Percentiles rank a stretch among this genome's conserved stretches.
These are phyloP conservation scores for Phytophthora crassamura DNA, from an alignment of 352 stramenopile genomes.

Conservation along the genomic window DNA sequence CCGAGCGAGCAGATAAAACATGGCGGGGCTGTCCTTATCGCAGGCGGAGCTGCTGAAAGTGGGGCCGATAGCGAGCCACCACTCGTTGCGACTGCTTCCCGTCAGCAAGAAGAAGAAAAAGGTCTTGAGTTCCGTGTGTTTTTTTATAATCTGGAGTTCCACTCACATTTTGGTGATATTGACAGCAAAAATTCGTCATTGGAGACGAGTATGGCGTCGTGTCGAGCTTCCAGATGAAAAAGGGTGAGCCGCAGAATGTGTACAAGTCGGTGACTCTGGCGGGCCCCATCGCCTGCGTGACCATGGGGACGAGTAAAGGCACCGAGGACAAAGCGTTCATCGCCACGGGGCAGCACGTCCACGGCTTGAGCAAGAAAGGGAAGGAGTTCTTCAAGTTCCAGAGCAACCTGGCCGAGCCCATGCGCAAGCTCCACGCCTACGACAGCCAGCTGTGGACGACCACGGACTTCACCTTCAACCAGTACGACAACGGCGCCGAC, in stretches of 20 bases:
- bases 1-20: constrained; percentile 11
- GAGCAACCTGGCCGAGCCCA: constrained; percentile 83
- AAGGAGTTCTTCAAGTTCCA: constrained; percentile 91
- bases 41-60: constrained; percentile 85
- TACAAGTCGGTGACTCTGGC: constrained; percentile 71
- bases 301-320: constrained; percentile 76
- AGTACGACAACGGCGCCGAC: constrained; percentile 85
- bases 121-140: constrained; percentile 29
- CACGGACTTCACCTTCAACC: constrained; percentile 83
- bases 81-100: constrained; percentile 80
- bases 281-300: constrained; percentile 67
- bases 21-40: constrained; percentile 63
- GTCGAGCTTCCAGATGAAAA: constrained; percentile 88
- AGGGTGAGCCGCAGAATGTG: constrained; percentile 75
- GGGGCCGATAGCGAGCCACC: constrained; percentile 72
- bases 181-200: constrained; percentile 89
- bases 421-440: constrained; percentile 72
- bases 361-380: constrained; percentile 85
- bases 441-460: constrained; percentile 80
- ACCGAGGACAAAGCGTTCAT: constrained; percentile 79
- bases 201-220: constrained; percentile 85
- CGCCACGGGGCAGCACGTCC: constrained; percentile 71
- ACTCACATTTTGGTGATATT: background rate
- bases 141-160: background rate
- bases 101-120: constrained; percentile 91